Conservation (phyloP, 148 eudicot genomes). For the Chenopodium formosanum region DNA sequence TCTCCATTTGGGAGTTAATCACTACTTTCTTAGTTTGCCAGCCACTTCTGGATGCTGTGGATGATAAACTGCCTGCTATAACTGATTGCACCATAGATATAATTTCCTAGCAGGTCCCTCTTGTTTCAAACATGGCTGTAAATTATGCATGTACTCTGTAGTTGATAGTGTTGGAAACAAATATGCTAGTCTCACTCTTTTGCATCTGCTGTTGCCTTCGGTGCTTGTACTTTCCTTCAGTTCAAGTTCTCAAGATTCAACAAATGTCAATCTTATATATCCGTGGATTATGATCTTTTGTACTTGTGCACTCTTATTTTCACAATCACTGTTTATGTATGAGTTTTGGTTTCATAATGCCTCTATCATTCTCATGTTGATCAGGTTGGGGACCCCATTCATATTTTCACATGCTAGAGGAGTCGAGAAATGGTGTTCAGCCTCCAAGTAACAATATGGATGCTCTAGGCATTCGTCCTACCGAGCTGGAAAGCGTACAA, state of each 20-base stretch:
- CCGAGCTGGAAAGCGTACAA: constrained; percentile 42
- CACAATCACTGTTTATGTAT: neutral
- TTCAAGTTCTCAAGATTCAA: neutral
- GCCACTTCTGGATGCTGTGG: too few species aligned
- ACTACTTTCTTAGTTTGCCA: neutral
- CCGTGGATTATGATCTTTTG: neutral
- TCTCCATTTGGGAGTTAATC: neutral
- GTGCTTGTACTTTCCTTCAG: neutral
- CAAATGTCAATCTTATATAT: neutral
- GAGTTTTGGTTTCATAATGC: neutral
- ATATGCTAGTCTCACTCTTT: too few species aligned
- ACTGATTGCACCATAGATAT: neutral
- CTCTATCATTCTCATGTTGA: constrained; percentile 2
- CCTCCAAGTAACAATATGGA: constrained; percentile 22
- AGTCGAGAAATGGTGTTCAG: constrained; percentile 41
- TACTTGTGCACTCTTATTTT: neutral
- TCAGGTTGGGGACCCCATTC: constrained; percentile 94
- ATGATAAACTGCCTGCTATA: neutral
- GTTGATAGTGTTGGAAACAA: too few species aligned
- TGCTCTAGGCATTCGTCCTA: constrained; percentile 33
- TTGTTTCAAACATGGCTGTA: too few species aligned
- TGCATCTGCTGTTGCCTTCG: neutral
- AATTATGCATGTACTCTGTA: too few species aligned
- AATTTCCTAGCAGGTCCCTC: too few species aligned
- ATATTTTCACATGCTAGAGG: constrained; percentile 67